phyloP scores from a whole-genome alignment of 1,284 basidiomycete species.

The Thecaphora thlaspeos region DNA sequence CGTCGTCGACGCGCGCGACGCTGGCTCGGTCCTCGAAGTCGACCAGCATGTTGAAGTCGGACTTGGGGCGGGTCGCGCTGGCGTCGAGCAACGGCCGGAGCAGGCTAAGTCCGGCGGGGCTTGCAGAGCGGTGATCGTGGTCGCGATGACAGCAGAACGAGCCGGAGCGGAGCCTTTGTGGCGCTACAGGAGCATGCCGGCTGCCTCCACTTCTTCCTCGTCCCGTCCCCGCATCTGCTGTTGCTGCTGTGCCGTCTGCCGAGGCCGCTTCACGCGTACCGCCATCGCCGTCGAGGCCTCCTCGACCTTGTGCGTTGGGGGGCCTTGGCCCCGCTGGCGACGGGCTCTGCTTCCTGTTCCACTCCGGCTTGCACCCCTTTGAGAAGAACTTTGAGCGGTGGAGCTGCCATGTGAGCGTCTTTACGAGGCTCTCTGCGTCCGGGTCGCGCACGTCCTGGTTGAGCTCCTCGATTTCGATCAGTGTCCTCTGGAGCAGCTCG shows the following conservation, averaged over 20 bases:
- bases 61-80: neutral
- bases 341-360: neutral
- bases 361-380: conserved; percentile 1
- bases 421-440: conserved; percentile 16
- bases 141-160: too few relatives aligned
- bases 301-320: neutral
- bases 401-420: conserved; percentile 22
- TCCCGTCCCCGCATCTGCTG: too few relatives aligned
- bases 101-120: too few relatives aligned
- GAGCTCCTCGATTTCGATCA: conserved; percentile 15
- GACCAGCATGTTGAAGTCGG: conserved; percentile 29
- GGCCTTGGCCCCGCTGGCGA: neutral
- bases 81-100: neutral
- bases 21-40: conserved; percentile 29
- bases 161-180: too few relatives aligned
- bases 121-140: too few relatives aligned
- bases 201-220: too few relatives aligned
- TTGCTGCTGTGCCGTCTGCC: too few relatives aligned
- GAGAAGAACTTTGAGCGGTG: conserved; percentile 18
- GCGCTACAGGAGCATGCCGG: too few relatives aligned
- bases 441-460: conserved; percentile 16
- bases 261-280: neutral
- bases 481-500: conserved; percentile 16
- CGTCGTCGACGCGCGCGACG: conserved; percentile 17
- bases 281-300: neutral